A percentile compares a stretch with the other conserved stretches of the same genome.
These are phyloP conservation scores for Phytophthora megakarya DNA, from an alignment of 352 stramenopile species.

Conservation along the genomic window DNA sequence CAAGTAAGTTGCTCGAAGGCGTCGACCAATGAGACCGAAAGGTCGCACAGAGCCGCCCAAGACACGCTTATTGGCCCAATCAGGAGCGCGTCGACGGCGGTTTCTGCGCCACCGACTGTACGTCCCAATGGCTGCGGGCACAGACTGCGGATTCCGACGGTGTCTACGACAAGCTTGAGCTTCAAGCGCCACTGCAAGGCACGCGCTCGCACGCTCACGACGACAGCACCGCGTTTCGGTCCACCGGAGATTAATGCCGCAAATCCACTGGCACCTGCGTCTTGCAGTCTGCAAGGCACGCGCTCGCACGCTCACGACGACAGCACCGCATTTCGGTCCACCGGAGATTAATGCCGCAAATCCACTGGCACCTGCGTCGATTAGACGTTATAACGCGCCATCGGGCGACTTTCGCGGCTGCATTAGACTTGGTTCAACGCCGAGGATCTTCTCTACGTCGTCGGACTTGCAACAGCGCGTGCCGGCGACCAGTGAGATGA, in stretches of 20 bases:
- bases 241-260: conserved; percentile 22
- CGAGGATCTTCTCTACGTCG: conserved; percentile 21
- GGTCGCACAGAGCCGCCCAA: background rate
- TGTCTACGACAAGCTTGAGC: background rate
- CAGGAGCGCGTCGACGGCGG: conserved; percentile 18
- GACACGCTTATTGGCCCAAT: conserved; percentile 31
- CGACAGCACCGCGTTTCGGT: conserved; percentile 6
- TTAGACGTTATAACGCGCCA: background rate
- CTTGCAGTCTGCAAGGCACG: conserved; percentile 19
- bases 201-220: conserved; percentile 17
- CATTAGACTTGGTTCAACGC: background rate
- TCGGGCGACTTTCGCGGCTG: background rate
- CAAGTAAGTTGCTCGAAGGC: conserved; percentile 3
- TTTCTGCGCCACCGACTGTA: conserved; percentile 4
- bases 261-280: too few relatives aligned
- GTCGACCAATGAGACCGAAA: conserved; percentile 16
- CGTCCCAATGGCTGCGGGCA: conserved; percentile 8
- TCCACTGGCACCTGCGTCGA: conserved; percentile 8
- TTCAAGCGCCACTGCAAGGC: conserved; percentile 13
- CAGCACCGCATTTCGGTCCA: conserved; percentile 8
- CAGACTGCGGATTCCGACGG: conserved; percentile 12
- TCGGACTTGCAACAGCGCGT: conserved; percentile 16
- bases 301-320: conserved; percentile 12
- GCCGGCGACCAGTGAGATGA: conserved; percentile 22
- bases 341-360: conserved; percentile 29